Evolutionary conservation across 331 rosid species (phyloP).

Genomic region (Quercus tomentella): DNA sequence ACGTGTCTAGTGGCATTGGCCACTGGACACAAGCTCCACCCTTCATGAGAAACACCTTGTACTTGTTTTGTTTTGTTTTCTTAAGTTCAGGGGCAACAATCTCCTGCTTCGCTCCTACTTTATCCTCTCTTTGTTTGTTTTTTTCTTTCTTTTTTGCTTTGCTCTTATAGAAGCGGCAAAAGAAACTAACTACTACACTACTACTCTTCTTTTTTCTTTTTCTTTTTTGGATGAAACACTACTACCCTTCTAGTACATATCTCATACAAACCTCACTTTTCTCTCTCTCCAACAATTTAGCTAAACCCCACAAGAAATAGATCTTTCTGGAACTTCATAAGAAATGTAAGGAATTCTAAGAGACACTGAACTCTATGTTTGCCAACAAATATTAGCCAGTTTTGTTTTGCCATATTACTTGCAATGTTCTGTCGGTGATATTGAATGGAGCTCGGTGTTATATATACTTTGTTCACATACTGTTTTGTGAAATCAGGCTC

Average conservation of each 20-base stretch:
- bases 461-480: slow-evolving; percentile 2
- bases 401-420: slow-evolving; percentile 12
- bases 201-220: neutral
- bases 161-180: slow-evolving; percentile 74
- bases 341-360: too few relatives aligned
- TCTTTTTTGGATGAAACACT: slow-evolving; percentile 3
- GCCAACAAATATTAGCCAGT: slow-evolving; percentile 16
- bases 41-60: neutral
- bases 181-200: slow-evolving; percentile 11
- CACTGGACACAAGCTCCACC: too few relatives aligned
- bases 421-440: slow-evolving; percentile 1
- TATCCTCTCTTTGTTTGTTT: slow-evolving; percentile 22
- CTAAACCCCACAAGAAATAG: slow-evolving; percentile 58
- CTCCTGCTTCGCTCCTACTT: slow-evolving; percentile 26
- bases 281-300: slow-evolving; percentile 29
- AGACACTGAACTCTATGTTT: slow-evolving; percentile 21
- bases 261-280: slow-evolving; percentile 32
- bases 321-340: slow-evolving; percentile 39
- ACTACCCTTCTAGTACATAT: slow-evolving; percentile 5
- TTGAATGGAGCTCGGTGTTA: neutral
- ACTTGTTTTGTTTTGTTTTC: too few relatives aligned
- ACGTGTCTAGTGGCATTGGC: too few relatives aligned
- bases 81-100: neutral
- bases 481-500: neutral
- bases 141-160: slow-evolving; percentile 31